Conservation (phyloP, 352 stramenopile genomes). For the Phytophthora foliorum region DNA sequence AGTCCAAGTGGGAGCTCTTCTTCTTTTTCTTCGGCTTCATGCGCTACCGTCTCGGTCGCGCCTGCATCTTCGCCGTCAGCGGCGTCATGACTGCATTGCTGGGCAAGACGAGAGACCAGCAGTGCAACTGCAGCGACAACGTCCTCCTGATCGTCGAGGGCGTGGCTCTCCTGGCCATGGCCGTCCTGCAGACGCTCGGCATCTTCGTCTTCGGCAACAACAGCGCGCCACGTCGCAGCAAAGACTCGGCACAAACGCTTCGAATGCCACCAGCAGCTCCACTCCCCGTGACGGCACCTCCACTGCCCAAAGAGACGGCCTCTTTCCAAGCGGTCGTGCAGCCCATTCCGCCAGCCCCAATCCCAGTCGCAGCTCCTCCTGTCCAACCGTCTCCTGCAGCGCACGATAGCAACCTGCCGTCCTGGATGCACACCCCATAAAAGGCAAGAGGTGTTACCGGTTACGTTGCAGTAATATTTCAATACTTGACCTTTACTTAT, state of each 20-base stretch:
- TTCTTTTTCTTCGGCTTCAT: conserved; percentile 89
- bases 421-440: conserved; percentile 41
- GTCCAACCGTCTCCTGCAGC: conserved; percentile 1
- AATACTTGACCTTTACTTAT: background rate
- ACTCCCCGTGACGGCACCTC: conserved; percentile 8
- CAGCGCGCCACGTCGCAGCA: conserved; percentile 26
- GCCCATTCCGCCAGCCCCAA: conserved; percentile 16
- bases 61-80: conserved; percentile 61
- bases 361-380: background rate
- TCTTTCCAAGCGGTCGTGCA: conserved; percentile 38
- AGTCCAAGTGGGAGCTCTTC: conserved; percentile 70
- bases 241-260: conserved; percentile 6
- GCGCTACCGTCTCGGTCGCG: conserved; percentile 73
- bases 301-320: conserved; percentile 14
- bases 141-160: conserved; percentile 65
- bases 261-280: conserved; percentile 6
- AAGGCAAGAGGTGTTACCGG: conserved; percentile 10
- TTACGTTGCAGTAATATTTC: conserved; percentile 28
- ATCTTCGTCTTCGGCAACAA: conserved; percentile 70
- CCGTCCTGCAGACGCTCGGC: conserved; percentile 51
- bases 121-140: conserved; percentile 63
- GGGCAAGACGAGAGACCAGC: conserved; percentile 62
- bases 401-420: conserved; percentile 34
- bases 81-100: conserved; percentile 73
- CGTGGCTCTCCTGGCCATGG: conserved; percentile 57